Base-by-base conservation (phyloP, 2,329 filamentous ascomycete genomes). In the Alternaria sp. region DNA sequence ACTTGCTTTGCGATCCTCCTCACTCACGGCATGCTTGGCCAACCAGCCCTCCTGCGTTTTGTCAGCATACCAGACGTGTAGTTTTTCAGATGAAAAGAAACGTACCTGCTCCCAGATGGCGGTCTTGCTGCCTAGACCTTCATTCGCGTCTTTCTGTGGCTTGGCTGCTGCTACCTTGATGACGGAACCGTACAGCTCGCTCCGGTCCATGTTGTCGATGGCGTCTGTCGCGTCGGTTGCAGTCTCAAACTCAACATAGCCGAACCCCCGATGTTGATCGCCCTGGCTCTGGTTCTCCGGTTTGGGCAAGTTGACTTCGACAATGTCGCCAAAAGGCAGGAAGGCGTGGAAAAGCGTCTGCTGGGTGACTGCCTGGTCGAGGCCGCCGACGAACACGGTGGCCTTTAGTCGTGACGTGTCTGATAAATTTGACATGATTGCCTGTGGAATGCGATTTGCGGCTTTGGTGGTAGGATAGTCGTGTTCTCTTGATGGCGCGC, bases 191-290 rank as follows among this genome's bases (percentile, higher is more conserved):
- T 95, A 98, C 49, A 99, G 87, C 82, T 98, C 95, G 64, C 94
- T 91, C 79, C 97, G 93, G 78, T 99, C 93, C 95, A 99, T 98
- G 78, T 99, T 99, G 85, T 98, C 93, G 79, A 99, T 97, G 54
- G 96, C 96, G 81, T 98, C 95, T 75, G 90, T 90, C 26, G 94
- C 95, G 81, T 99, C 96, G 61, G 90, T 88, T 12, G 89, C 86
- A 61, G 93, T 87, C 74, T 97, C 93, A 76, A 92, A 99, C 77
- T 99, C 96, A 54, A 99, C 92, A 78, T 99, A 98, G 62, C 94
- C 96, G 80, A 98, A 99, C 1, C 96, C 96, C 56, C 94, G 87
- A 79, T 99, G 96, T 28, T 89, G 84, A 44, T 96, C 92, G 51
- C 87, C 89, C 7, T 91, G 89, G 66, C 92, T 93, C 68, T 91